phyloP scores from a whole-genome alignment of 2,329 filamentous ascomycete genomes.

The Cercospora janseana region DNA sequence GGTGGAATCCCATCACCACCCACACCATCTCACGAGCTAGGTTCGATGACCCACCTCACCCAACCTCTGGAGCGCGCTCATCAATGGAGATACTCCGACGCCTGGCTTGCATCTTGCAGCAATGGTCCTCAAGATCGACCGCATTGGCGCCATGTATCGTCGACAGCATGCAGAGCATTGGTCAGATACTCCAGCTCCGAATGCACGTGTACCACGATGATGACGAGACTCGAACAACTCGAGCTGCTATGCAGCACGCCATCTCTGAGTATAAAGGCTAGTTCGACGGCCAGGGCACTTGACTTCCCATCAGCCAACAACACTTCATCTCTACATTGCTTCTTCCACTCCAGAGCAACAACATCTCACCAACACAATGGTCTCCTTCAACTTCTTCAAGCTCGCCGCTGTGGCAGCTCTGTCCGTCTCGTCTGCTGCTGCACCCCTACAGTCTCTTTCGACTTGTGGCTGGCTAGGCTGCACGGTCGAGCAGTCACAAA shows the following conservation, averaged over 20 bases:
- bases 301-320: no score
- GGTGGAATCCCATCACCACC: no score
- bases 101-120: neutral
- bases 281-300: no score
- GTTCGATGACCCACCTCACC: no score
- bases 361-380: neutral
- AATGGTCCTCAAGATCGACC: neutral
- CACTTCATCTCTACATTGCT: neutral
- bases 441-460: neutral
- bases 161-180: neutral
- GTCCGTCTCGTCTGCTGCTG: neutral
- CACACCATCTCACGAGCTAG: no score
- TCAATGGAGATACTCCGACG: no score
- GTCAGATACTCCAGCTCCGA: neutral
- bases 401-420: neutral
- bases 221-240: neutral
- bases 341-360: neutral
- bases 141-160: neutral
- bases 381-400: neutral
- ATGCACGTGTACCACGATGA: neutral
- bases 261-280: neutral
- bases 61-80: no score
- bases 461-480: slow-evolving; percentile 1
- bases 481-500: neutral
- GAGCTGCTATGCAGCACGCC: neutral